phyloP scores from a whole-genome alignment of 768 basidiomycete species.

The Calvatia gigantea region DNA sequence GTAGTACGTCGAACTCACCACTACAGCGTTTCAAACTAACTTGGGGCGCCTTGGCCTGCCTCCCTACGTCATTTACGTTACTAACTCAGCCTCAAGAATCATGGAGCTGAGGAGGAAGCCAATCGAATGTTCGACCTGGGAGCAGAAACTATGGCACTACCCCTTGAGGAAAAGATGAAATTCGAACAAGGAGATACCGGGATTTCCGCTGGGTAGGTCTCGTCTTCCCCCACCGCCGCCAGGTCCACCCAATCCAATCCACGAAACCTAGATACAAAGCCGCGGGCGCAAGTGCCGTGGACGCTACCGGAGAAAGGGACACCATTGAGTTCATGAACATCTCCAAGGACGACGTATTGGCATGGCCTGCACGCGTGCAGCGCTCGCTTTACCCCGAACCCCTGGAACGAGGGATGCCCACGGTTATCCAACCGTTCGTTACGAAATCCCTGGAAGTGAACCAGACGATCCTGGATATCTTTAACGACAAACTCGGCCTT shows the following conservation, averaged over 20 bases:
- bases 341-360: constrained; percentile 64
- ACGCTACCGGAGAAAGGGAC: constrained; percentile 54
- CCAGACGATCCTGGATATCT: constrained; percentile 46
- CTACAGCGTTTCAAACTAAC: no score
- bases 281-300: constrained; percentile 57
- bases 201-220: constrained; percentile 34
- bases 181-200: constrained; percentile 55
- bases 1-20: constrained; percentile 58
- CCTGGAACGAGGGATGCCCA: constrained; percentile 47
- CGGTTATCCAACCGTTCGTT: constrained; percentile 49
- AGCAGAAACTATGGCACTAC: constrained; percentile 48
- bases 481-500: constrained; percentile 54
- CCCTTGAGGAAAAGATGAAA: constrained; percentile 53
- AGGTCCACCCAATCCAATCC: no score
- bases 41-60: no score
- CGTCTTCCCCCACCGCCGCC: no score
- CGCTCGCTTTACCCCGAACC: constrained; percentile 52
- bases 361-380: constrained; percentile 50
- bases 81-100: constrained; percentile 47
- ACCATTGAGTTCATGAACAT: constrained; percentile 64
- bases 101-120: constrained; percentile 46
- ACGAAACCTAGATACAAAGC: constrained; percentile 64
- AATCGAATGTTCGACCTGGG: constrained; percentile 55
- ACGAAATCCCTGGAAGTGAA: constrained; percentile 56
- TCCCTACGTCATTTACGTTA: neutral